Percentiles rank a stretch among this genome's conserved stretches.
Evolutionary conservation across 768 basidiomycete genomes (phyloP).

Genomic region (Amanita inopinata): DNA sequence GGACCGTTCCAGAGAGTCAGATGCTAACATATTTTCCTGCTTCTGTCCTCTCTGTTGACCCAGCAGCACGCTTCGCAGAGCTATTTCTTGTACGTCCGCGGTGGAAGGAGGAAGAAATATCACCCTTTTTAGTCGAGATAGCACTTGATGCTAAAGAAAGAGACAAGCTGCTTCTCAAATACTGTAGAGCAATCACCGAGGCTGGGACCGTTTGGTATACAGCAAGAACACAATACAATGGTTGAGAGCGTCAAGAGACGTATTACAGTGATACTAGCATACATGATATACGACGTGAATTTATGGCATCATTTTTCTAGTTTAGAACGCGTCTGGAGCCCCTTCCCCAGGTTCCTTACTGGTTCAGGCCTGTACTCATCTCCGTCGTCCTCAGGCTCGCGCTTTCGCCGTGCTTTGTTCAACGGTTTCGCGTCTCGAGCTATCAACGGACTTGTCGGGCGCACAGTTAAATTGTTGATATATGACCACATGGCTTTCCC

Average conservation of each 20-base stretch:
- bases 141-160: conserved; percentile 79
- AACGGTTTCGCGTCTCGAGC: conserved; percentile 9
- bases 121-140: conserved; percentile 74
- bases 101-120: conserved; percentile 76
- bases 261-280: neutral
- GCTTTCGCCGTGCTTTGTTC: conserved; percentile 21
- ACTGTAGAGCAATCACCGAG: conserved; percentile 70
- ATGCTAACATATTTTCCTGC: conserved; percentile 66
- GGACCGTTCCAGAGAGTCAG: conserved; percentile 21
- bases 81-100: conserved; percentile 73
- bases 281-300: neutral
- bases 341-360: conserved; percentile 27
- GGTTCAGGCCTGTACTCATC: conserved; percentile 42
- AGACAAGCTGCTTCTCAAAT: conserved; percentile 82
- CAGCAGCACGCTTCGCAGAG: conserved; percentile 75
- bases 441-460: conserved; percentile 22
- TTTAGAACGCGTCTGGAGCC: conserved; percentile 31
- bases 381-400: conserved; percentile 26
- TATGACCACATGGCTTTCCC: conserved; percentile 49
- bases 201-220: conserved; percentile 65
- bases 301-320: conserved; percentile 16
- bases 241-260: too few species aligned
- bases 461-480: conserved; percentile 30
- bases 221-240: conserved; percentile 51
- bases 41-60: conserved; percentile 64